These are phyloP conservation scores for Suillus variegatus DNA, from an alignment of 768 basidiomycete species.

Conservation along the genomic window DNA sequence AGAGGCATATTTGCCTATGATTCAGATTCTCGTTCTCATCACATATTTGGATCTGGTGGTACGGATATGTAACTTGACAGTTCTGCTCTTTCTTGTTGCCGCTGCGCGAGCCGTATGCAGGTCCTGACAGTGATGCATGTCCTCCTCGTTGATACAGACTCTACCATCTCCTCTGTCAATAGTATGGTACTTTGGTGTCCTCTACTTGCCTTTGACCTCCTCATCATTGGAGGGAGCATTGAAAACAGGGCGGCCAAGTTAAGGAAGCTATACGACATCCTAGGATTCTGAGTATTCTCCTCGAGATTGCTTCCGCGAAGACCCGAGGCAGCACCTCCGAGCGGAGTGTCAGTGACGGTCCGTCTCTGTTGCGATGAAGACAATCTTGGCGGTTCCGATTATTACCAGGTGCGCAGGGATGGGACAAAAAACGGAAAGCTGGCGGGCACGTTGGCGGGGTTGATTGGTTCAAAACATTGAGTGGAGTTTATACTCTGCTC, in stretches of 20 bases:
- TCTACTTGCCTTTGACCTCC: background rate
- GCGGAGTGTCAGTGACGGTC: no score
- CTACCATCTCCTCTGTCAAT: background rate
- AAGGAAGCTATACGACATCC: background rate
- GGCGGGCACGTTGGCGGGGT: no score
- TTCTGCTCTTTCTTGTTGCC: background rate
- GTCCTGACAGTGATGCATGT: background rate
- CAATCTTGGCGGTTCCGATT: no score
- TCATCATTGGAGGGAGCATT: background rate
- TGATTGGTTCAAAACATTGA: no score
- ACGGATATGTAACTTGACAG: background rate
- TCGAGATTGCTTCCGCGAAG: background rate
- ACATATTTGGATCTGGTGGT: background rate
- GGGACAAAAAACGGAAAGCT: no score
- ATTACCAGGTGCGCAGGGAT: no score
- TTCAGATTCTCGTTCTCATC: background rate
- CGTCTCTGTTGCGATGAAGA: no score
- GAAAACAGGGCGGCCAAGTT: background rate
- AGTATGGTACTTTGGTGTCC: background rate
- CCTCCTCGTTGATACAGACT: background rate
- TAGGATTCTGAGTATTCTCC: background rate
- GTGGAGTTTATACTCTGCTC: no score
- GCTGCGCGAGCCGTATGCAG: background rate
- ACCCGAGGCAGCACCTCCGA: no score
- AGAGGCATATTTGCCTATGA: background rate